A percentile compares a stretch with the other conserved stretches of the same genome.
phyloP scores from a whole-genome alignment of 768 basidiomycete genomes.

The Sarcomyxa edulis region DNA sequence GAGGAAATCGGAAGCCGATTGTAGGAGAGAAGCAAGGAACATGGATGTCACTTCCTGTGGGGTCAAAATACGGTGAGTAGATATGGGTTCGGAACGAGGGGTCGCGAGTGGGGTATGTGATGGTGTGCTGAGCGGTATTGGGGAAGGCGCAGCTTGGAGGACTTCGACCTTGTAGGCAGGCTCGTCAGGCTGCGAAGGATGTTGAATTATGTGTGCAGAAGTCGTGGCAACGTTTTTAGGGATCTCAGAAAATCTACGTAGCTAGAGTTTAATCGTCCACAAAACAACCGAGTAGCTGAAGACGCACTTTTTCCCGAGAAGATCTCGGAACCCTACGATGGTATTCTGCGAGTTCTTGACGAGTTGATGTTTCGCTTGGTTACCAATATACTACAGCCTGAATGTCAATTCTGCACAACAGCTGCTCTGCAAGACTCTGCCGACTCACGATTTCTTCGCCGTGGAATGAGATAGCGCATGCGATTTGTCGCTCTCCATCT shows the following conservation, averaged over 20 bases:
- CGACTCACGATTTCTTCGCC: conserved; percentile 83
- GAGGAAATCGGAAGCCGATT: conserved; percentile 89
- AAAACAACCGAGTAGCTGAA: background rate
- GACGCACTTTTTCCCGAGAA: conserved; percentile 85
- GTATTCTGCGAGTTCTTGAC: conserved; percentile 95
- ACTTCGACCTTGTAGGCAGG: conserved; percentile 84
- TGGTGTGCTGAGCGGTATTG: conserved; percentile 42
- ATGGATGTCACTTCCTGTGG: conserved; percentile 79
- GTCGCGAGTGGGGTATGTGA: conserved; percentile 46
- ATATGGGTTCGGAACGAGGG: conserved; percentile 67
- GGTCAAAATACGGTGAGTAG: conserved; percentile 66
- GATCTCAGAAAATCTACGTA: conserved; percentile 68
- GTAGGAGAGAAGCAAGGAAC: conserved; percentile 79
- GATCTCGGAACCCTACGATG: conserved; percentile 89
- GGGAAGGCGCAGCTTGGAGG: conserved; percentile 72
- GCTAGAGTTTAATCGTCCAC: background rate
- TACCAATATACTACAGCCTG: conserved; percentile 83
- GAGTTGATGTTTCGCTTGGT: conserved; percentile 89
- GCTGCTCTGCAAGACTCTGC: background rate
- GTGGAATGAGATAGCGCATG: conserved; percentile 85
- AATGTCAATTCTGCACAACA: conserved; percentile 9
- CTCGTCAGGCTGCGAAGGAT: conserved; percentile 62
- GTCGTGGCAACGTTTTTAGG: conserved; percentile 43
- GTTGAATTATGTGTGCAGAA: conserved; percentile 74
- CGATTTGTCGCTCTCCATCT: conserved; percentile 97